Evolutionary conservation across 2,329 filamentous ascomycete genomes (phyloP), one percentile per base, ranked within the genome.

Genomic region (Nigrograna mackinnonii): DNA sequence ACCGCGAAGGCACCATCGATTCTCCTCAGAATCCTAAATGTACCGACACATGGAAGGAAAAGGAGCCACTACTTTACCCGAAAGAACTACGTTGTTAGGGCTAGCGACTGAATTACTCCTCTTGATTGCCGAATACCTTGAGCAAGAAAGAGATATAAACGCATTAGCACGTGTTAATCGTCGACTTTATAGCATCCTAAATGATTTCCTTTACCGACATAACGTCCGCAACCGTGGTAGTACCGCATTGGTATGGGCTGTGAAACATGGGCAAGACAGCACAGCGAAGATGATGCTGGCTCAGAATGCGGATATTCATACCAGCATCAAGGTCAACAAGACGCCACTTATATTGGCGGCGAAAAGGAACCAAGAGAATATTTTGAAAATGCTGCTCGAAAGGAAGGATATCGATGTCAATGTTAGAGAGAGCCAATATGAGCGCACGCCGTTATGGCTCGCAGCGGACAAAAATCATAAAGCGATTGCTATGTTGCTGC

Each of bases 91-190:
- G 17, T 31, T 47, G 13, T 37, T 44, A 31, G 9, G 39, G 22
- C 41, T 47, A 35, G n/a, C 37, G 6, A 44, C 41, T 31, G 41
- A 47, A n/a, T 38, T 47, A 16, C 41, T 44, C 20, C 22, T 6
- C 12, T 7, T 13, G n/a, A 39, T 47, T 37, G 37, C 37, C 17
- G 45, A 47, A 20, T 14, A 41, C 26, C 34, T 47, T 31, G 26
- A 31, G 31, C 36, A 16, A 22, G 45, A 47, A 34, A 19, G 37
- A 32, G 41, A 47, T 41, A 47, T 43, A 13, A 47, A 47, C 36
- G 44, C 39, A 32, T 26, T 47, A 36, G 39, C 39, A 47, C 39
- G 38, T 44, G 32, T 34, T 14, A 47, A 41, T 41, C 34, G 26
- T 30, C 37, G 28, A 32, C 38, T 47, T 22, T 44, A 44, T 32